These are phyloP conservation scores for Trichomonas gallinae DNA, from an alignment of 208 protist species.

Conservation along the genomic window DNA sequence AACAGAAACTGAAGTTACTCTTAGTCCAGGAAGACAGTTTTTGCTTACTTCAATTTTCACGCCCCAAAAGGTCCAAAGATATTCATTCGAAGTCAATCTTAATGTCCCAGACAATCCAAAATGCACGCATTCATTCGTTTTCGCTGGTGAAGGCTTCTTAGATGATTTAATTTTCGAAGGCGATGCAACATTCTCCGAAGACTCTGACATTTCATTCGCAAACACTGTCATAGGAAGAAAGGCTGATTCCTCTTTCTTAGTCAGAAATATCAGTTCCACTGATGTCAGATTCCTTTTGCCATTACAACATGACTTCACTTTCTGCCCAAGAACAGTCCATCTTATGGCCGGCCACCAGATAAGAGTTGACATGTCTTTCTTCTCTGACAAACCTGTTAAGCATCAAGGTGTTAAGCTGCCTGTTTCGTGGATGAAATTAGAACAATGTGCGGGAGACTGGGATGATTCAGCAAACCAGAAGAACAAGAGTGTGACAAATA, in stretches of 20 bases:
- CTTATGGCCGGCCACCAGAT: conserved; percentile 36
- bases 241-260: not conserved
- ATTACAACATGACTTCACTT: conserved; percentile 28
- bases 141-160: not conserved
- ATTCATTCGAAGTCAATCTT: not conserved
- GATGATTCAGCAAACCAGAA: not conserved
- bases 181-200: not conserved
- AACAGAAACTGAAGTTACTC: not conserved
- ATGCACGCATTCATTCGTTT: not conserved
- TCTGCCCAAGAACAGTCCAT: conserved; percentile 51
- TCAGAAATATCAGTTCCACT: not conserved
- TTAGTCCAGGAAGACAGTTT: not conserved
- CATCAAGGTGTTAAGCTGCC: not conserved
- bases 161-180: not conserved
- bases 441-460: not conserved
- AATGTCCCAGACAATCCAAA: not conserved
- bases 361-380: conserved; percentile 39
- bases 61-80: not conserved
- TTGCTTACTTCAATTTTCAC: not conserved
- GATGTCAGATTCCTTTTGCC: not conserved
- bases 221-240: not conserved
- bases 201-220: not conserved
- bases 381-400: conserved; percentile 3
- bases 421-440: not conserved
- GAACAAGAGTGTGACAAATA: not conserved